Base-by-base conservation (phyloP, 2,329 filamentous ascomycete species). In the Chrysosporium queenslandicum region DNA sequence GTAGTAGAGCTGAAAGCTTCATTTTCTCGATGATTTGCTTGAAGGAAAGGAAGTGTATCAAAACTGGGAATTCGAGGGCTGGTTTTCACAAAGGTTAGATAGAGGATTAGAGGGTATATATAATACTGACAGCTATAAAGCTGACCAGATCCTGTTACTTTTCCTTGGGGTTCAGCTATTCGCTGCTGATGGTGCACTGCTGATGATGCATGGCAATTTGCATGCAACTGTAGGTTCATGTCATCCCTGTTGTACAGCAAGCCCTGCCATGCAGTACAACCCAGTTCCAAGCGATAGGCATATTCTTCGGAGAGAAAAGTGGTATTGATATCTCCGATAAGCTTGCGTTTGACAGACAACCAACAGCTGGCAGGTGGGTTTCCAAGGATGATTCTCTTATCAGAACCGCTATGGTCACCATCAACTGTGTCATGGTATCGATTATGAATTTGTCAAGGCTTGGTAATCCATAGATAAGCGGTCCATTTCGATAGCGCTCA, bases 371-470 rank as follows among this genome's bases (percentile, higher is more conserved):
- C 12, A 34, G 32, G 14, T 37, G 34, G 4, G 18, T 18, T 37
- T 4, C 6, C n/a, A 30, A 30, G 29, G 11, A 16, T 37, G 3
- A 37, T 4, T 37, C 14, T 16, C n/a, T 37, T 18, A 4, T 4
- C 34, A 37, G n/a, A 9, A n/a, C n/a, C n/a, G n/a, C n/a, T n/a
- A n/a, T n/a, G n/a, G n/a, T n/a, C n/a, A n/a, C n/a, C n/a, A n/a
- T n/a, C n/a, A n/a, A n/a, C n/a, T n/a, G n/a, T n/a, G n/a, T n/a
- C n/a, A n/a, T n/a, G n/a, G n/a, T n/a, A n/a, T n/a, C n/a, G n/a
- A n/a, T n/a, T n/a, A n/a, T n/a, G n/a, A 41, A 41, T 41, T 41
- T 41, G 37, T 20, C 37, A 41, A 41, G 16, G 37, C 37, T 41
- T 41, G n/a, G 37, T 41, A 41, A 41, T 9, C 3, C n/a, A 4